Conservation (phyloP, 805 yeast genomes). For the Yamadazyma kitorensis region DNA sequence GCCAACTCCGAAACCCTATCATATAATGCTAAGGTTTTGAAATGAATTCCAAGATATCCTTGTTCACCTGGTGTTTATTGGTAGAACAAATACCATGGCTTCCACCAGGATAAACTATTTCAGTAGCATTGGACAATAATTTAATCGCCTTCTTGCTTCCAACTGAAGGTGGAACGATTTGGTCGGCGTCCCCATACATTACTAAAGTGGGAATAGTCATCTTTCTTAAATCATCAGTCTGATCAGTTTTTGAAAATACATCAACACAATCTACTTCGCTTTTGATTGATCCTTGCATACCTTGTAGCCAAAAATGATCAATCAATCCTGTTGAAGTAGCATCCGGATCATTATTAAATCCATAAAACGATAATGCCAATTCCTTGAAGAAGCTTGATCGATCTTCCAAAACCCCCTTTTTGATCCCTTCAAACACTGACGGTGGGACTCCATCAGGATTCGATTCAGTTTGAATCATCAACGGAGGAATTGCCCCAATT, state of each 20-base stretch:
- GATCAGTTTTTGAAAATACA: conserved; percentile 16
- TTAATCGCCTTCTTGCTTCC: conserved; percentile 15
- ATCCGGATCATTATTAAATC: conserved; percentile 10
- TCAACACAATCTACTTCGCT: conserved; percentile 14
- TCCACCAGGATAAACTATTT: conserved; percentile 11
- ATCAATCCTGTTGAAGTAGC: conserved; percentile 11
- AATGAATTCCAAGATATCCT: conserved; percentile 12
- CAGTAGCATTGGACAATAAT: conserved; percentile 12
- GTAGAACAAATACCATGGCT: conserved; percentile 17
- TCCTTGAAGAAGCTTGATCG: conserved; percentile 15
- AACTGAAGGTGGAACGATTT: conserved; percentile 15
- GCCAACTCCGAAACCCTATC: too few species aligned
- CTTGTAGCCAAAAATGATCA: conserved; percentile 16
- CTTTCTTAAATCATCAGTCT: conserved; percentile 13
- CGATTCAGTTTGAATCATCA: conserved; percentile 12
- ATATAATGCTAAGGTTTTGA: too few species aligned
- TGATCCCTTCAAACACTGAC: conserved; percentile 14
- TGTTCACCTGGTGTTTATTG: conserved; percentile 11
- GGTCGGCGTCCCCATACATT: conserved; percentile 19
- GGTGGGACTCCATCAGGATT: conserved; percentile 14
- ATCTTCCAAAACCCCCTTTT: conserved; percentile 13
- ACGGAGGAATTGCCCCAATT: conserved; percentile 17
- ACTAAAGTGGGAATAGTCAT: conserved; percentile 15
- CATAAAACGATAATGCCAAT: conserved; percentile 13
- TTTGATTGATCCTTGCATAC: conserved; percentile 17